These are phyloP conservation scores for Tulasnella sp. DNA, from an alignment of 768 basidiomycete species.

Conservation along the genomic window DNA sequence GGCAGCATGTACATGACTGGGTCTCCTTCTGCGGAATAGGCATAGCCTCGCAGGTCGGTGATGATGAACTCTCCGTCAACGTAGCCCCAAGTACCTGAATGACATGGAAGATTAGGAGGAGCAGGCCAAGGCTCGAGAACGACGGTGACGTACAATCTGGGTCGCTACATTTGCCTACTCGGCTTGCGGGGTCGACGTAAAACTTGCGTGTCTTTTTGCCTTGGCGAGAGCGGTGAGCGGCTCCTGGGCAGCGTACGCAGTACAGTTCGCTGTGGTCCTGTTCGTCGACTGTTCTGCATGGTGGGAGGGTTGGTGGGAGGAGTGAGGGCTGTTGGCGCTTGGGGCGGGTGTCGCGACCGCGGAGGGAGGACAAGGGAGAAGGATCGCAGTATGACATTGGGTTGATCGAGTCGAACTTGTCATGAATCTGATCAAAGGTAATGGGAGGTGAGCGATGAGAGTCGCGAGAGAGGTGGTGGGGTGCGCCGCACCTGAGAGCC, in stretches of 20 bases:
- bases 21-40: constrained; percentile 26
- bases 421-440: no score
- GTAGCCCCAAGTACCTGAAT: constrained; percentile 32
- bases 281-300: background rate
- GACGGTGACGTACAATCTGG: constrained; percentile 29
- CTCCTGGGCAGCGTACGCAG: constrained; percentile 27
- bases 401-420: constrained; percentile 12
- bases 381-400: constrained; percentile 28
- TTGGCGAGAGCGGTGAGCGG: constrained; percentile 24
- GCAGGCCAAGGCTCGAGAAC: background rate
- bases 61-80: constrained; percentile 32
- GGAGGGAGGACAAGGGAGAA: constrained; percentile 7
- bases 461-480: background rate
- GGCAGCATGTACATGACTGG: constrained; percentile 27
- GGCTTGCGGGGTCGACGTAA: constrained; percentile 26
- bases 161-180: constrained; percentile 32
- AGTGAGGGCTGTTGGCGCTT: constrained; percentile 5
- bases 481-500: constrained; percentile 13
- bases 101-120: background rate
- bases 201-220: constrained; percentile 18
- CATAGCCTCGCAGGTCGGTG: constrained; percentile 33
- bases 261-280: background rate
- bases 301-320: background rate
- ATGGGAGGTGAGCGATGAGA: no score
- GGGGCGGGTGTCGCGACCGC: constrained; percentile 2